Conservation (phyloP, 1,284 basidiomycete genomes). For the Coniophora puteana region DNA sequence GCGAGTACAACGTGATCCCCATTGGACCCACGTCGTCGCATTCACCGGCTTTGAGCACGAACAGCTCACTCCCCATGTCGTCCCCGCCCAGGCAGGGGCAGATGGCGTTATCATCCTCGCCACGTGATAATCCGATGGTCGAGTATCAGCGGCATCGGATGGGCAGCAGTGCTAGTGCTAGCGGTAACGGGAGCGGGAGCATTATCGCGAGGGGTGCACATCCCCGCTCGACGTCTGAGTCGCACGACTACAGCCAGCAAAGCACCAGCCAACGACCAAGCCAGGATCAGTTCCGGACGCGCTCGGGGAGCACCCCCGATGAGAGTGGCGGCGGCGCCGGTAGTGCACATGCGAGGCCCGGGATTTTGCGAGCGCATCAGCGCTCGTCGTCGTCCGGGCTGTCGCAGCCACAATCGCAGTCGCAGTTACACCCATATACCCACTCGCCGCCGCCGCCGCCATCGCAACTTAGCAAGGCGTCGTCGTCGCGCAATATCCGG, state of each 20-base stretch:
- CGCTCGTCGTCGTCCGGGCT: constrained; percentile 33
- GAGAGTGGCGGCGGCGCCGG: too few species aligned
- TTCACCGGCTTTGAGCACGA: constrained; percentile 25
- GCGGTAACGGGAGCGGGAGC: constrained; percentile 22
- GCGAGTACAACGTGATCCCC: constrained; percentile 9
- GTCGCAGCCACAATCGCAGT: constrained; percentile 16
- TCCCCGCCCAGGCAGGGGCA: constrained; percentile 9
- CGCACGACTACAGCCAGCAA: too few species aligned
- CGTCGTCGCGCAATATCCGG: constrained; percentile 29
- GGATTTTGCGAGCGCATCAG: constrained; percentile 35
- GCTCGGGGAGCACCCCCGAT: constrained; percentile 13
- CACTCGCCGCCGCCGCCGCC: constrained; percentile 33
- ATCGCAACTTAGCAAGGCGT: constrained; percentile 16
- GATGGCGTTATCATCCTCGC: constrained; percentile 21
- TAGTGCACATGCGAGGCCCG: constrained; percentile 30
- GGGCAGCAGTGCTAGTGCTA: constrained; percentile 20
- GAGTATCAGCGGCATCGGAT: constrained; percentile 23
- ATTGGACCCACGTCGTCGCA: constrained; percentile 15
- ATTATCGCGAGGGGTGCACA: too few species aligned
- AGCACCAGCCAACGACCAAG: too few species aligned
- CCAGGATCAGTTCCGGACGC: too few species aligned
- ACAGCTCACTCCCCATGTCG: constrained; percentile 10
- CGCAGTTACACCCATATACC: too few species aligned
- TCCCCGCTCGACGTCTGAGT: constrained; percentile 21
- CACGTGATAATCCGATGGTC: constrained; percentile 21